A percentile compares a stretch with the other conserved stretches of the same genome.
Conservation (phyloP, 495 filamentous ascomycete species). For the Aspergillus funiculosus region DNA sequence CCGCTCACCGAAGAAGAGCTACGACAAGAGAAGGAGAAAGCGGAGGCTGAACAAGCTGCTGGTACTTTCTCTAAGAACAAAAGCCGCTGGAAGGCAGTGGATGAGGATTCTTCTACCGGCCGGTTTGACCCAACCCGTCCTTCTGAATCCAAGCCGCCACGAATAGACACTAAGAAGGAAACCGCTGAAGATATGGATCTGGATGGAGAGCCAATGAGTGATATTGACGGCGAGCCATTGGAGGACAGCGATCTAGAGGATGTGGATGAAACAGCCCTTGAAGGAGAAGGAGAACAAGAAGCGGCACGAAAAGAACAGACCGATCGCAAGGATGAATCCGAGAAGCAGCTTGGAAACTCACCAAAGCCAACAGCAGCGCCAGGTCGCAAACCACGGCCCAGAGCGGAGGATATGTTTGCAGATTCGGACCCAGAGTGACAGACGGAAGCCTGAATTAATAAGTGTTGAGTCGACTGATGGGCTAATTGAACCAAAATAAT, state of each 20-base stretch:
- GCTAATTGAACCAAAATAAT: background rate
- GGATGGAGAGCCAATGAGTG: constrained; percentile 49
- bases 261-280: no score
- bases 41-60: constrained; percentile 35
- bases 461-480: no score
- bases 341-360: constrained; percentile 12
- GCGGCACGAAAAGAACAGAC: constrained; percentile 35
- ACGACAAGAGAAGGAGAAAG: constrained; percentile 47
- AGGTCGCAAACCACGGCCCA: constrained; percentile 57
- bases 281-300: constrained; percentile 8
- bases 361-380: constrained; percentile 23
- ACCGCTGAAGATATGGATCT: constrained; percentile 19
- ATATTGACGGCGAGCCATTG: constrained; percentile 52
- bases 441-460: background rate
- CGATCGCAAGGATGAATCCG: constrained; percentile 14
- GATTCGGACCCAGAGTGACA: constrained; percentile 50
- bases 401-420: constrained; percentile 93
- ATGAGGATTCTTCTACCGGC: constrained; percentile 45
- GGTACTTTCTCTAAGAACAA: constrained; percentile 42
- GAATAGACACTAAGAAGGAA: constrained; percentile 22
- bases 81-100: constrained; percentile 67
- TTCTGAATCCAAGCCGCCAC: constrained; percentile 19
- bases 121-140: constrained; percentile 31
- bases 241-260: constrained; percentile 35
- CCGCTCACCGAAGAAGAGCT: constrained; percentile 51